Evolutionary conservation across 2,329 filamentous ascomycete genomes (phyloP), one percentile per base, ranked within the genome.

Genomic region (Fusarium xyrophilum): DNA sequence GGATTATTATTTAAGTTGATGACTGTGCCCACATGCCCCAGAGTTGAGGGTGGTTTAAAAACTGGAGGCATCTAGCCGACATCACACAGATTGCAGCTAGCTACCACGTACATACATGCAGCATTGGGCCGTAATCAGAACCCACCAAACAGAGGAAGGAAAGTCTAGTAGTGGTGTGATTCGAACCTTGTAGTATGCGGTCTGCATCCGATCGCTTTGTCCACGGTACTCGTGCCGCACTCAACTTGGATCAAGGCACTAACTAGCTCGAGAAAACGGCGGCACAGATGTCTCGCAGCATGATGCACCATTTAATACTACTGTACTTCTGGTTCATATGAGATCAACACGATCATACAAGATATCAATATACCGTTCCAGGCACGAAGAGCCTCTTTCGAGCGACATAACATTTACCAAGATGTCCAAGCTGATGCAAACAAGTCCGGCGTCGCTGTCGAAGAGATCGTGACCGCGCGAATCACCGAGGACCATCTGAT

Each of bases 401-500:
- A 65, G 46, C 50, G 23, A 25, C 46, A 52, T 5, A 60, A 56
- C 56, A 32, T 66, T 35, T 67, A 72, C 33, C 63, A 70, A 43
- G 67, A 73, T 42, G 67, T 70, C 25, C 56, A 64, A 25, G 63
- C 65, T 6, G 62, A 69, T 32, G 69, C 70, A 12, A 35, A 27
- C 36, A 73, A 72, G 43, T 58, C 67, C 17, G 69, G 69, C 9
- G 63, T 73, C 9, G 63, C 51, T 17, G 70, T 73, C 2, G 67
- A 63, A 10, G 70, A 73, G 12, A 61, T 73, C 10, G 67, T 72
- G 27, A 61, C 67, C n/a, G 60, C 65, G 3, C 56, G 70, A 21
- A 69, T 73, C 30, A 64, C 67, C 6, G 69, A 73, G 2, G 69
- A 73, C 6, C 65, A 73, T 36, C 40, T 73, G 13, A n/a, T 73